These are phyloP conservation scores for Mortierella sp. DNA, from an alignment of 371 early-diverging fungal genomes.

Conservation along the genomic window DNA sequence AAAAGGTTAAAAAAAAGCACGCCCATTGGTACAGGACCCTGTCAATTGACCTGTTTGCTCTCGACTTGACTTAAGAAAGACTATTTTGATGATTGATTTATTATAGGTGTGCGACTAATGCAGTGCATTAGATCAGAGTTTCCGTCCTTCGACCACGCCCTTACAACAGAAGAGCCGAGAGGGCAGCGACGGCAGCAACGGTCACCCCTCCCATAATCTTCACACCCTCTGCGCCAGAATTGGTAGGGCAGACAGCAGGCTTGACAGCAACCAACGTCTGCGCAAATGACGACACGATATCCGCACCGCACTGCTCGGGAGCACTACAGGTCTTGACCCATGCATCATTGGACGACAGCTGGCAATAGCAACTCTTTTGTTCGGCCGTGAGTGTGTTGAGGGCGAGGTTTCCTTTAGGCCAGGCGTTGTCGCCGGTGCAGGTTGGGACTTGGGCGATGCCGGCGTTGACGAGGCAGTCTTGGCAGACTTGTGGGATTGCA, in stretches of 20 bases:
- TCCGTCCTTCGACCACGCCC: no score
- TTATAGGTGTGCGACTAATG: no score
- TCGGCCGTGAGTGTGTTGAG: not conserved
- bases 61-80: no score
- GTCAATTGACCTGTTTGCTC: no score
- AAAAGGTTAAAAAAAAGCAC: no score
- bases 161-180: not conserved
- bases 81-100: no score
- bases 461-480: not conserved
- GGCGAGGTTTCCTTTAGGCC: not conserved
- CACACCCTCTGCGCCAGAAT: not conserved
- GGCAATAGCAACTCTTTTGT: not conserved
- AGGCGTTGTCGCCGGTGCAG: not conserved
- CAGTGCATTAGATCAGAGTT: no score
- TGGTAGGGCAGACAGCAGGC: not conserved
- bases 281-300: not conserved
- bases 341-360: not conserved
- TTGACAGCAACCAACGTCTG: not conserved
- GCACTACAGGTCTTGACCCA: not conserved
- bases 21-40: no score
- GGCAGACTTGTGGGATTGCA: not conserved
- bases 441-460: not conserved
- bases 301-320: not conserved
- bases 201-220: not conserved
- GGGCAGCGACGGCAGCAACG: not conserved